Evolutionary conservation across 495 filamentous ascomycete genomes (phyloP).

Genomic region (Cenococcum geophilum): DNA sequence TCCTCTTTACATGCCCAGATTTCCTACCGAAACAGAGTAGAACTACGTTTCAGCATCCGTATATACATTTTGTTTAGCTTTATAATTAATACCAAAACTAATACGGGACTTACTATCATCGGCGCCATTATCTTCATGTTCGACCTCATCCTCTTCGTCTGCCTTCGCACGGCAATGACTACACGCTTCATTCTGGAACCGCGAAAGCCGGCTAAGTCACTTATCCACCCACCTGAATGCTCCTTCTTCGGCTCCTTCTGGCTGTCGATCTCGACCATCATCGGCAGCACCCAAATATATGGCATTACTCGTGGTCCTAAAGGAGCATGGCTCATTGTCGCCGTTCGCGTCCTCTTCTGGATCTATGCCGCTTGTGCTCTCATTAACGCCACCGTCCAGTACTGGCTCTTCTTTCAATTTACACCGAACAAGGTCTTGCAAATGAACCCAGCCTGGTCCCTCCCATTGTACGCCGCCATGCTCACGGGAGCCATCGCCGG

Average conservation of each 20-base stretch:
- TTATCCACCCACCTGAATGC: not conserved
- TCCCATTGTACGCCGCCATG: not conserved
- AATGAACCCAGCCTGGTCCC: not conserved
- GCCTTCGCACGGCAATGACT: not conserved
- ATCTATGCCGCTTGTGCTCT: not conserved
- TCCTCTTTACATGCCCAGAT: too few relatives aligned
- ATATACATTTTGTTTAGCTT: too few relatives aligned
- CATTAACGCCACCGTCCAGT: not conserved
- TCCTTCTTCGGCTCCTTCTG: not conserved
- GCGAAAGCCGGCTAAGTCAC: not conserved
- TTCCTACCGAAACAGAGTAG: too few relatives aligned
- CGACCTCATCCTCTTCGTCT: not conserved
- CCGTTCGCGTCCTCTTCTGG: not conserved
- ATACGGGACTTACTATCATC: too few relatives aligned
- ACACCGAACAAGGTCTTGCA: not conserved
- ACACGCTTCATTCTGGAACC: not conserved
- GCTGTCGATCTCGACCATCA: not conserved
- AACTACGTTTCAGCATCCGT: too few relatives aligned
- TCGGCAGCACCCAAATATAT: not conserved
- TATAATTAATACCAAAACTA: too few relatives aligned
- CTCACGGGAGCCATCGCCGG: too few relatives aligned
- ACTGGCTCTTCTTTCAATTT: not conserved
- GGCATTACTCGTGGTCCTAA: not conserved
- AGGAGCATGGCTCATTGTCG: not conserved
- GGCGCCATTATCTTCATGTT: not conserved